Base-by-base conservation (phyloP, 768 basidiomycete species). In the Kondoa subrosea region DNA sequence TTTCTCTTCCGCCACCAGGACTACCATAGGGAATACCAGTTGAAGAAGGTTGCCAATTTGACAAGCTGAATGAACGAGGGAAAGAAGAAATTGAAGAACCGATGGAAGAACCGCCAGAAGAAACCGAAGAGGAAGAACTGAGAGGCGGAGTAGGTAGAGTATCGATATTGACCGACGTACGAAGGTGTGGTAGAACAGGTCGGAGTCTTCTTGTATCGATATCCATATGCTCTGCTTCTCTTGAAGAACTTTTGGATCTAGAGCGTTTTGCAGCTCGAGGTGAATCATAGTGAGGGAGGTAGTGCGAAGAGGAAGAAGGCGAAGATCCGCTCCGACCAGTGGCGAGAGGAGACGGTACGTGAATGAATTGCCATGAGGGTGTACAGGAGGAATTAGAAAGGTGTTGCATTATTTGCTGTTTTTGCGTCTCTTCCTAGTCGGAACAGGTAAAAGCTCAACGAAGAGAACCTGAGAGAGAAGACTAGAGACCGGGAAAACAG, bases 81-180 rank as follows among this genome's bases (percentile, higher is more conserved):
- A 63, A 63, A 12, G 26, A 29, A 30, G 26, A 25, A n/a, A 27
- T 63, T 27, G 17, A 27, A 32, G 30, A 27, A 8, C 26, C 14
- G 8, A 33, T 21, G 30, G 30, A 16, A 16, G 61, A 63, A 8
- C 29, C 27, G 17, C 14, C 14, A 21, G 61, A 63, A 21, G 61
- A 63, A 32, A 32, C 30, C 3, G 61, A 63, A 33, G 61, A 63
- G 17, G 61, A 63, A 16, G 61, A 27, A 32, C 29, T 31, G 61
- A 63, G 61, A 17, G 61, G 61, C 33, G 61, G 61, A 27, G 61
- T 63, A 8, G 61, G 61, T 3, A 63, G 61, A 33, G 12, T 21
- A 50, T 50, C 21, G 40, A 8, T 50, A 21, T 50, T 8, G 40
- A 50, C 40, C 12, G 40, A 50, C 8, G 40, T 50, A 8, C 21